Evolutionary conservation across 768 basidiomycete species (phyloP), one percentile per base, ranked within the genome.

Genomic region (Coprinellus aureogranulatus): DNA sequence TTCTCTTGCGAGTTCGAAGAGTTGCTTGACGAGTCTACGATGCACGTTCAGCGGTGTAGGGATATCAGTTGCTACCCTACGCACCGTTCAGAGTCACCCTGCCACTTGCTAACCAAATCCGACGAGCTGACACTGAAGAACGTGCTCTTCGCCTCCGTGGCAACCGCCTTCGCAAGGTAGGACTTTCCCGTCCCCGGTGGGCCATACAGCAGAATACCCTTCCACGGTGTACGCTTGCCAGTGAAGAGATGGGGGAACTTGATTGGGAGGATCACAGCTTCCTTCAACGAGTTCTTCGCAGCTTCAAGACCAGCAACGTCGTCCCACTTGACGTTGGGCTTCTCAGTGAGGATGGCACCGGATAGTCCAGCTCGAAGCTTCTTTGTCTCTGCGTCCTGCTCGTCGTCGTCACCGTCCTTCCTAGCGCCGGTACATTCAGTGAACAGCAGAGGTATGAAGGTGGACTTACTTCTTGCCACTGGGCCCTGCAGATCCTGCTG

Each of bases 181-280:
- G 88, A 91, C 76, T 99, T 99, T 14, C 97, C 97, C 10, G 97
- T 98, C 2, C 97, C 97, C 0, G 97, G 97, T 18, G 97, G 97
- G 0, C 97, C 97, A 67, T 99, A 99, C 3, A 99, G 78, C 55
- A 99, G 74, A 53, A 99, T 98, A 6, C 97, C 97, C 48, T 81
- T 82, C 97, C 97, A 98, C 2, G 97, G 96, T 10, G 95, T 98
- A 18, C 97, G 88, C 72, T 98, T 98, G 39, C 96, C 97, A 1
- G 95, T 98, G 75, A 99, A 99, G 27, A 99, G 82, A 72, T 98
- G 94, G 1, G 97, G 97, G 66, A 98, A 98, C 72, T 98, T 98
- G 82, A 98, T 98, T 3, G 97, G 97, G n/a, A 99, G 80, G 68
- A 98, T 97, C 69, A 98, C 97, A 37, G 97, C 96, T 71, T 98